Evolutionary conservation across 2,329 filamentous ascomycete genomes (phyloP).

Genomic region (Pseudopyricularia cyperi): DNA sequence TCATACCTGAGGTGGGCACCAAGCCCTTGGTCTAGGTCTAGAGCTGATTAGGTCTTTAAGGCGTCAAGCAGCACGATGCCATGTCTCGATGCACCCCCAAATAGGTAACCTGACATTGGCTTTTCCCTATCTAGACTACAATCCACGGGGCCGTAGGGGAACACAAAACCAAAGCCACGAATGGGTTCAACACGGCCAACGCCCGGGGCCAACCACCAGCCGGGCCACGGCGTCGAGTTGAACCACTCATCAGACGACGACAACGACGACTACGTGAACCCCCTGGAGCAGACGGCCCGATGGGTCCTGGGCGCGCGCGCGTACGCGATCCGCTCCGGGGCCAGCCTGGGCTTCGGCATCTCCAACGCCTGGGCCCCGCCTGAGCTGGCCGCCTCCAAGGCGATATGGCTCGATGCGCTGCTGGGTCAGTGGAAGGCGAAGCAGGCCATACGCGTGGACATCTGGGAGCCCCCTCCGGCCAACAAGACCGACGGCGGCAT

Average conservation of each 20-base stretch:
- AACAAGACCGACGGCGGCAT: background rate
- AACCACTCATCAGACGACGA: no score
- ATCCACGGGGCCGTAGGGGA: no score
- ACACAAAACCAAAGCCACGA: no score
- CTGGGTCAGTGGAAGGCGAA: constrained; percentile 11
- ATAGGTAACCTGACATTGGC: no score
- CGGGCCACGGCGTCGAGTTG: background rate
- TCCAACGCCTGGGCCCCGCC: constrained; percentile 3
- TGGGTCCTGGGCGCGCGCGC: constrained; percentile 15
- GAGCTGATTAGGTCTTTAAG: no score
- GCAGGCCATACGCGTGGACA: constrained; percentile 11
- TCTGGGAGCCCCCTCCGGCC: constrained; percentile 6
- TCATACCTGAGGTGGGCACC: no score
- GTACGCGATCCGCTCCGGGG: constrained; percentile 10
- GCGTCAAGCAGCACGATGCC: no score
- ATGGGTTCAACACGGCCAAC: background rate
- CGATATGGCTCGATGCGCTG: constrained; percentile 14
- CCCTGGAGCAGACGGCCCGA: constrained; percentile 10
- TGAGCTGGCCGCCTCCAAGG: constrained; percentile 7
- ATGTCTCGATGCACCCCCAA: no score
- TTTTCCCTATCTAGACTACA: no score
- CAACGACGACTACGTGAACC: constrained; percentile 11
- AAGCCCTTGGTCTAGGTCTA: no score
- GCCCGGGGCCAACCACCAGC: background rate
- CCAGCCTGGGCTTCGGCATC: constrained; percentile 10